A percentile compares a stretch with the other conserved stretches of the same genome.
phyloP scores from a whole-genome alignment of 805 yeast species.

The Candida quercuum region DNA sequence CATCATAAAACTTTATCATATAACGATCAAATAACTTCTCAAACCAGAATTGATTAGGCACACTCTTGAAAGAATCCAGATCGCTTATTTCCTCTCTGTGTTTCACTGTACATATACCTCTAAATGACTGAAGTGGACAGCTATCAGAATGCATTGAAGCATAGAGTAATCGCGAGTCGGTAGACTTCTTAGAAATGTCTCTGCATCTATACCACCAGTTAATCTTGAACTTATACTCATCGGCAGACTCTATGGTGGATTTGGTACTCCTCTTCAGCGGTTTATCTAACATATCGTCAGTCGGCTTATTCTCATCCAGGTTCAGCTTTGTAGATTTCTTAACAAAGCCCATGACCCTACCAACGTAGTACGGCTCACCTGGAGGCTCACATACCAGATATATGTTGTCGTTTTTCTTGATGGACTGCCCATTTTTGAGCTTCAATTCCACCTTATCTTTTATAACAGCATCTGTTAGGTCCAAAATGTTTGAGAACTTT shows the following conservation, averaged over 20 bases:
- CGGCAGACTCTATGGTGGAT: constrained; percentile 37
- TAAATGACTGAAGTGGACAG: constrained; percentile 67
- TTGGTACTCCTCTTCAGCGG: constrained; percentile 4
- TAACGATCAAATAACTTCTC: constrained; percentile 82
- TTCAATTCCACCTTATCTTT: constrained; percentile 17
- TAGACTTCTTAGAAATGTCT: constrained; percentile 63
- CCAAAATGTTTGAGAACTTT: constrained; percentile 30
- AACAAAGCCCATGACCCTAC: constrained; percentile 72
- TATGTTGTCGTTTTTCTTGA: constrained; percentile 48
- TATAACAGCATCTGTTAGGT: constrained; percentile 34
- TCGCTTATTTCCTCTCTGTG: constrained; percentile 61
- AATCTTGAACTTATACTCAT: constrained; percentile 55
- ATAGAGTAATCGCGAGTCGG: constrained; percentile 70
- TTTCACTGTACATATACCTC: constrained; percentile 71
- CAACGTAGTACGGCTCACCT: constrained; percentile 90
- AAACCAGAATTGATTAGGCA: constrained; percentile 76
- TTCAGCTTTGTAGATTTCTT: constrained; percentile 28
- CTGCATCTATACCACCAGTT: constrained; percentile 92
- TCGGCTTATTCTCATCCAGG: constrained; percentile 7
- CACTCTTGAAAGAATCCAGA: constrained; percentile 42
- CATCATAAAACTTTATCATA: constrained; percentile 77
- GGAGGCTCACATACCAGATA: constrained; percentile 90
- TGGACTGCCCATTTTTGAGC: constrained; percentile 14
- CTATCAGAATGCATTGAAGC: constrained; percentile 84
- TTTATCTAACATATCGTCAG: constrained; percentile 17